Percentiles rank a stretch among this genome's conserved stretches.
Evolutionary conservation across 2,329 filamentous ascomycete genomes (phyloP).

Genomic region (Elsinoe batatas): DNA sequence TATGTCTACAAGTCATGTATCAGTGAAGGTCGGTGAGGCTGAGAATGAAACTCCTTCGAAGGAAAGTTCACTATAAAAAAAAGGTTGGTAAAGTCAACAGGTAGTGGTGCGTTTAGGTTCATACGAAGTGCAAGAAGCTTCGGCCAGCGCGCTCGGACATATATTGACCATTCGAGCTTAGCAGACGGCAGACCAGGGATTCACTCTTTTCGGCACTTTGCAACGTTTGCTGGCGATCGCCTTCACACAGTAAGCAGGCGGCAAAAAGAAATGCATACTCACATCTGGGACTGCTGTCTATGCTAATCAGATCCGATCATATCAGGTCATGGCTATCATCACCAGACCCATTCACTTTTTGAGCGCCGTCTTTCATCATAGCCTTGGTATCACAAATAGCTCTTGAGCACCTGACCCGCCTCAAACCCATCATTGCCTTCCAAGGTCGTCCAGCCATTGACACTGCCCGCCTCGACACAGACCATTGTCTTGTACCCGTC

Average conservation of each 20-base stretch:
- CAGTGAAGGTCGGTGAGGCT: too few relatives aligned
- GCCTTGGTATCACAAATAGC: conserved; percentile 18
- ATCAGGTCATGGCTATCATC: conserved; percentile 8
- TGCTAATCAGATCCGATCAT: neutral
- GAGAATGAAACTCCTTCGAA: too few relatives aligned
- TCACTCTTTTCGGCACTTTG: too few relatives aligned
- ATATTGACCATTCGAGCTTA: too few relatives aligned
- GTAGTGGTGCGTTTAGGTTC: too few relatives aligned
- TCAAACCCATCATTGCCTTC: conserved; percentile 67
- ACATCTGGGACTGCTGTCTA: neutral
- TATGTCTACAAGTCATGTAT: too few relatives aligned
- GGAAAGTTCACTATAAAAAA: too few relatives aligned
- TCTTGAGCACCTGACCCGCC: conserved; percentile 47
- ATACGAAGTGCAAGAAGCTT: too few relatives aligned
- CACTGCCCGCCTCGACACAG: conserved; percentile 83
- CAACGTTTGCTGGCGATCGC: too few relatives aligned
- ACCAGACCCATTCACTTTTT: neutral
- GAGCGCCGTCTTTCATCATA: neutral
- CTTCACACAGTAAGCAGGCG: neutral
- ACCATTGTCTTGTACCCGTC: conserved; percentile 89
- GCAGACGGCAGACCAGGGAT: too few relatives aligned
- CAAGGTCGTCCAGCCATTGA: conserved; percentile 70
- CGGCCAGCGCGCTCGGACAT: too few relatives aligned
- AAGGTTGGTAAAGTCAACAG: too few relatives aligned
- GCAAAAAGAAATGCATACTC: neutral